Percentiles rank a stretch among this genome's conserved stretches.
Evolutionary conservation across 805 yeast genomes (phyloP).

Genomic region (Wickerhamiella slavikovae): DNA sequence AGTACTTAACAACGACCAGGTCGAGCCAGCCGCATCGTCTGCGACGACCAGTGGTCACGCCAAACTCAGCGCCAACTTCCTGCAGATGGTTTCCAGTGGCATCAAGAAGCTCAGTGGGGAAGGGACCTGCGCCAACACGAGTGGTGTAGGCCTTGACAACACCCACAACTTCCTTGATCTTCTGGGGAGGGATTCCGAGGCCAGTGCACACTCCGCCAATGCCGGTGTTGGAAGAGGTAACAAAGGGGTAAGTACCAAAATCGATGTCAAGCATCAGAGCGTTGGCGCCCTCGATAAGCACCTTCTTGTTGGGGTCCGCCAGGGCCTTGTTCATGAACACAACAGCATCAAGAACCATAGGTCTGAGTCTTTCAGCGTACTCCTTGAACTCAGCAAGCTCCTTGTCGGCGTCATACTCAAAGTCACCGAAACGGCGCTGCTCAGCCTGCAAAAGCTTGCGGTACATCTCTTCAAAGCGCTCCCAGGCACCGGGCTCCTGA

Average conservation of each 20-base stretch:
- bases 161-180: conserved; percentile 68
- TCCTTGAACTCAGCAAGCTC: conserved; percentile 62
- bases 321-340: conserved; percentile 58
- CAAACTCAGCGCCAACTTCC: conserved; percentile 81
- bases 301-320: conserved; percentile 47
- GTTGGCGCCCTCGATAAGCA: conserved; percentile 92
- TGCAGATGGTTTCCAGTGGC: conserved; percentile 73
- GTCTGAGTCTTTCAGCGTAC: conserved; percentile 54
- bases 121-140: conserved; percentile 98
- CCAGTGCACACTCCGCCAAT: conserved; percentile 98
- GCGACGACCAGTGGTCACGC: conserved; percentile 97
- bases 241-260: conserved; percentile 95
- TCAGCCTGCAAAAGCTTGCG: conserved; percentile 62
- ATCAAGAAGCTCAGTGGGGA: conserved; percentile 93
- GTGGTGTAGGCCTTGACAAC: conserved; percentile 98
- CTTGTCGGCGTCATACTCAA: conserved; percentile 65
- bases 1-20: conserved; percentile 80
- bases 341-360: conserved; percentile 87
- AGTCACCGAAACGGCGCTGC: conserved; percentile 78
- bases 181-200: conserved; percentile 81
- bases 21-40: conserved; percentile 99
- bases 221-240: conserved; percentile 87
- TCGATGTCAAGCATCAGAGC: conserved; percentile 95
- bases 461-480: conserved; percentile 62
- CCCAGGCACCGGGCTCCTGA: conserved; percentile 83